Evolutionary conservation across 805 yeast species (phyloP), one percentile per base, ranked within the genome.

Genomic region (Teunomyces barrocoloradensis): DNA sequence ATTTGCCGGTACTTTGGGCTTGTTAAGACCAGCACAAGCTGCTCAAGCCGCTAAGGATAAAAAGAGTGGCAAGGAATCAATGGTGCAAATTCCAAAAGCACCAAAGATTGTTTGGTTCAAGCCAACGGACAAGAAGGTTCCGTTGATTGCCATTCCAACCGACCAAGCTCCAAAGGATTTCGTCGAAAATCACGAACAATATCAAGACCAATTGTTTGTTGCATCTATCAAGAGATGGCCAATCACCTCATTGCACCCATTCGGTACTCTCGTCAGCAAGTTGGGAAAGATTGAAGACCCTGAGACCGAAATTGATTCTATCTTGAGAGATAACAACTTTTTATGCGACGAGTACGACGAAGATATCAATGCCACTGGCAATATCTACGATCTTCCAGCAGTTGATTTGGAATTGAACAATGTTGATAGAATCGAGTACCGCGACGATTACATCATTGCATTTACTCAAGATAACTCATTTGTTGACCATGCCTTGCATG

Each of bases 81-180:
- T 74, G 12, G 69, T 72, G 13, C 75, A 68, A 49, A 68, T 74
- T 55, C 74, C 75, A 15, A 68, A 63, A 46, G 80, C 81, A 37
- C 99, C 99, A 29, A 94, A 94, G 64, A 94, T 94, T 73, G 97
- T 94, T 29, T 94, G 99, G 99, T 94, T 94, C 67, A 94, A 94
- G 64, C 99, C 99, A 33, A 91, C 97, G 1, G 99, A 94, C 65
- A 94, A 94, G 69, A 89, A 96, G 53, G 99, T 94, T 17, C 99
- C 99, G 4, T 76, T 94, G 53, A 91, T 94, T 73, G 99, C 99
- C 12, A 94, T 94, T 53, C 99, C 99, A 34, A 94, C 97, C 1
- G 99, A 94, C 60, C 96, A 94, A 66, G 99, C 97, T 0, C 99
- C 99, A 29, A 81, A 79, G 49, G 98, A 92, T 65, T 92, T 94